Evolutionary conservation across 306 rosid species (phyloP), one percentile per base, ranked within the genome.

Genomic region (Ceratonia siliqua): DNA sequence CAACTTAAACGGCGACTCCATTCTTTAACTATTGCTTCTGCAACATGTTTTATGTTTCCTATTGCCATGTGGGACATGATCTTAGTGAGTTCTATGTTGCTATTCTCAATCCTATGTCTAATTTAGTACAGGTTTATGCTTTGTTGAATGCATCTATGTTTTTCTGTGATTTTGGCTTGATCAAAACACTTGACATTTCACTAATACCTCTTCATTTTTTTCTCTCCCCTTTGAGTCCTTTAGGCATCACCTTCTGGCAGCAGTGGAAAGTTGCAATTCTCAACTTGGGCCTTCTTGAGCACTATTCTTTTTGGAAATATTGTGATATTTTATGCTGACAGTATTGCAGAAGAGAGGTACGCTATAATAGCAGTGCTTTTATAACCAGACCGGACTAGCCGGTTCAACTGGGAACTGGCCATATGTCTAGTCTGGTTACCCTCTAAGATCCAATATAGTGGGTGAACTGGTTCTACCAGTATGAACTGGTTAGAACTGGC

Each of bases 31-130:
- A 84, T 95, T 83, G 96, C 97, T 76, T 92, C 98, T 71, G 97
- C 99, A 12, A 92, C 98, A 5, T 95, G 99, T 79, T 92, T 95
- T 81, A 87, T 95, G 81, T 92, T 95, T 90, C 99, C 99, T 53
- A 78, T 88, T 69, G 98, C 98, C 83, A 90, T 95, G 98, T 90
- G 98, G 98, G 97, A 92, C 62, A 62, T 87, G 63, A 92, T 95
- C 84, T 85, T 95, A 54, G 98, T 95, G 83, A 89, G 98, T 83
- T 76, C 57, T 70, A 74, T 38, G 13, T 32, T 14, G n/a, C 5
- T 17, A 49, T 76, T 63, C 58, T 21, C 42, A 3, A 42, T 50
- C 39, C 13, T 20, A 17, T 18, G 42, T 84, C 46, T 83, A 71
- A 46, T 74, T 70, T 58, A 41, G 21, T 39, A 18, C 15, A 75